Evolutionary conservation across 257 asterid genomes (phyloP).

Genomic region (Petunia axillaris): DNA sequence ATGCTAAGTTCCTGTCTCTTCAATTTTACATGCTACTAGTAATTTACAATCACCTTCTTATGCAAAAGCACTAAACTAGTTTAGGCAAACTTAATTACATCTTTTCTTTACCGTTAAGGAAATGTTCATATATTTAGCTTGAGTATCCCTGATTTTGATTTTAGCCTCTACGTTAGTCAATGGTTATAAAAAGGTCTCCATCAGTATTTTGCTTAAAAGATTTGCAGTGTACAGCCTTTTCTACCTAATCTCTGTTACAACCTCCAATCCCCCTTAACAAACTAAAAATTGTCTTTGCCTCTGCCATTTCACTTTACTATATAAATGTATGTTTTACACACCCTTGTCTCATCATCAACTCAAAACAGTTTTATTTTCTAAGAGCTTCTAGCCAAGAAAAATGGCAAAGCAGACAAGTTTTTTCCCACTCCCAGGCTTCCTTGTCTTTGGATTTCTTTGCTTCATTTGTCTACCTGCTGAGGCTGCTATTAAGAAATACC

Average conservation of each 20-base stretch:
- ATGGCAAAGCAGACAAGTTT: slow-evolving; percentile 36
- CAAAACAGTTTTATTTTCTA: not conserved
- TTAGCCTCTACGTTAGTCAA: slow-evolving; percentile 50
- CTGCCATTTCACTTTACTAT: slow-evolving; percentile 18
- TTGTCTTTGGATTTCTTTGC: slow-evolving; percentile 38
- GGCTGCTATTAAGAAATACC: slow-evolving; percentile 53
- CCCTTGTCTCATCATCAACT: slow-evolving; percentile 18
- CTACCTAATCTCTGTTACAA: slow-evolving; percentile 41
- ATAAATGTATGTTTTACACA: slow-evolving; percentile 31
- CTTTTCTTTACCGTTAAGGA: slow-evolving; percentile 34
- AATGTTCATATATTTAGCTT: slow-evolving; percentile 35
- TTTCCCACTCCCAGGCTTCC: slow-evolving; percentile 6
- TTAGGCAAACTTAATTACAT: not conserved
- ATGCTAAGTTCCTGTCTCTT: not conserved
- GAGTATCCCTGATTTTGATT: slow-evolving; percentile 30
- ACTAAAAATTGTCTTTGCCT: not conserved
- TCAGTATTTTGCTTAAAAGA: slow-evolving; percentile 54
- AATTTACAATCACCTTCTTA: slow-evolving; percentile 11
- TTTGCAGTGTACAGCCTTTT: slow-evolving; percentile 39
- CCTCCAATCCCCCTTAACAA: slow-evolving; percentile 31
- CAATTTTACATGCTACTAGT: not conserved
- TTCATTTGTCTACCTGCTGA: slow-evolving; percentile 36
- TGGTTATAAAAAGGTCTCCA: slow-evolving; percentile 37
- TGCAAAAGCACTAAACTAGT: not conserved
- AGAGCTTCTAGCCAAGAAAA: slow-evolving; percentile 7